A percentile compares a stretch with the other conserved stretches of the same genome.
These are phyloP conservation scores for Wickerhamiella slavikovae DNA, from an alignment of 805 yeast genomes.

Conservation along the genomic window DNA sequence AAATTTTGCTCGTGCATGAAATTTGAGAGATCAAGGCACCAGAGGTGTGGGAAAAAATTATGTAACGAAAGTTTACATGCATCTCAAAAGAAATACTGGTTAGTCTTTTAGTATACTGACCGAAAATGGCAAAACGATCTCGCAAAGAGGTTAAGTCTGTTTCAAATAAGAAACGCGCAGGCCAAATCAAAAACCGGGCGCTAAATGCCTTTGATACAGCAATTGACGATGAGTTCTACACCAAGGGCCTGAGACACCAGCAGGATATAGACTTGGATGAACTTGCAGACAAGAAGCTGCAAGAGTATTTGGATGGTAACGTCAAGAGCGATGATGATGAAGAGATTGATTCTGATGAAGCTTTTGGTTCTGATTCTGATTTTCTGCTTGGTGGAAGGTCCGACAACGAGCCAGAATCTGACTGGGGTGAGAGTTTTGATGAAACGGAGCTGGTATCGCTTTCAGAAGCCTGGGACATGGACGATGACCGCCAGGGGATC, in stretches of 20 bases:
- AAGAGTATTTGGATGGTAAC: slow-evolving; percentile 13
- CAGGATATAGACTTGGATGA: slow-evolving; percentile 18
- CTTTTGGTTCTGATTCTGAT: slow-evolving; percentile 55
- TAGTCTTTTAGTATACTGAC: no score
- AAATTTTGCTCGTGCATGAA: no score
- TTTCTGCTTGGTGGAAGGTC: slow-evolving; percentile 30
- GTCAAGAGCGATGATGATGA: slow-evolving; percentile 20
- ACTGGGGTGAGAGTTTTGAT: slow-evolving; percentile 53
- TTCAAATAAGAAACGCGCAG: slow-evolving; percentile 1
- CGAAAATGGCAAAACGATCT: no score
- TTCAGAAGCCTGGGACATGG: slow-evolving; percentile 80
- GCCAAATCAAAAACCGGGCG: slow-evolving; percentile 18
- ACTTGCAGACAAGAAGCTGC: slow-evolving; percentile 15
- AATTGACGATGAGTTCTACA: slow-evolving; percentile 19
- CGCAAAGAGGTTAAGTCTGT: no score
- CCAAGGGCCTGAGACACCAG: slow-evolving; percentile 13
- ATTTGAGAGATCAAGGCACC: no score
- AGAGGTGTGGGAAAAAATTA: no score
- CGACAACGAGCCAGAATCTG: slow-evolving; percentile 31
- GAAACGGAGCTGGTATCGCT: slow-evolving; percentile 55
- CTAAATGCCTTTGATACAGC: slow-evolving; percentile 34
- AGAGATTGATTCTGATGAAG: slow-evolving; percentile 68
- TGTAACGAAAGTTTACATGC: no score
- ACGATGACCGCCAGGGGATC: slow-evolving; percentile 26
- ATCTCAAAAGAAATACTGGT: no score